Evolutionary conservation across 768 basidiomycete genomes (phyloP).

Genomic region (Rhodotorula kratochvilovae): DNA sequence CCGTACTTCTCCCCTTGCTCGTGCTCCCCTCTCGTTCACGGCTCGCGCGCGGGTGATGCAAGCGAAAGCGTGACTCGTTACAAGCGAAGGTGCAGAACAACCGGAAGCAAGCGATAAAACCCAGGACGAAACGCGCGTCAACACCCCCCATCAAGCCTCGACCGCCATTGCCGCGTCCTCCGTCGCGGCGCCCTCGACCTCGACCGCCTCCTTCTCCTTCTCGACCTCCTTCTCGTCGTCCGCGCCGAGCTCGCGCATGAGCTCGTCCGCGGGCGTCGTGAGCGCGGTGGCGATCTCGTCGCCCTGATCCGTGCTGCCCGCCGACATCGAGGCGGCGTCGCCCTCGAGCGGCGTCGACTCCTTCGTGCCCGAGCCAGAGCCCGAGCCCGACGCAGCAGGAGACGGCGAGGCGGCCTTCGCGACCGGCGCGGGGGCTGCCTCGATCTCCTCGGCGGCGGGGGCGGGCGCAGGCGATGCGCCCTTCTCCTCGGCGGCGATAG

Average conservation of each 20-base stretch:
- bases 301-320: neutral
- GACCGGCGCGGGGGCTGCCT: neutral
- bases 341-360: neutral
- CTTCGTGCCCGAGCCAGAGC: neutral
- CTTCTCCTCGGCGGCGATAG: neutral
- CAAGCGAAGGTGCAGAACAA: no score
- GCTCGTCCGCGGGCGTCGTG: slow-evolving; percentile 15
- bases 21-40: no score
- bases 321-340: no score
- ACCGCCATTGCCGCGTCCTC: neutral
- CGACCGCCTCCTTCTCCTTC: neutral
- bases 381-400: neutral
- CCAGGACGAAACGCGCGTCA: neutral
- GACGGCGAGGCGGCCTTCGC: neutral
- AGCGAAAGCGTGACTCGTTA: no score
- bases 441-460: neutral
- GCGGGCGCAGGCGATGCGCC: neutral
- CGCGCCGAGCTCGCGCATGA: neutral
- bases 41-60: no score
- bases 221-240: no score
- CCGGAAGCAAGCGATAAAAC: no score
- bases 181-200: neutral
- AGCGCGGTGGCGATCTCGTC: neutral
- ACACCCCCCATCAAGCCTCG: neutral
- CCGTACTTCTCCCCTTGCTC: no score